Base-by-base conservation (phyloP, 108 stramenopile genomes). In the Aureococcus anophagefferens region DNA sequence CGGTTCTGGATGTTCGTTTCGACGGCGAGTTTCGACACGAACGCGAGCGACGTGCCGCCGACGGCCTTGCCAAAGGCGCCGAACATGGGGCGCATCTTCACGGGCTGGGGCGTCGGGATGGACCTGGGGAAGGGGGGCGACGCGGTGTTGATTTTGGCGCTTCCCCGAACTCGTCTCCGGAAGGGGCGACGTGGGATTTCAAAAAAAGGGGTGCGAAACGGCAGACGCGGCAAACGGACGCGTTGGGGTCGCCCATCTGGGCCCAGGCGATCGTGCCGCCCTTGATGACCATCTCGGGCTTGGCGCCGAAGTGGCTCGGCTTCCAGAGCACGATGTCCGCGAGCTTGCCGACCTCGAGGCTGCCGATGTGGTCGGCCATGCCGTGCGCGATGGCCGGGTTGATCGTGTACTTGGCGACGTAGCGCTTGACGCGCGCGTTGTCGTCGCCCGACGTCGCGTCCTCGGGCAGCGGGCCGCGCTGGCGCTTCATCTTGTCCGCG, bases 211-310 rank as follows among this genome's bases (percentile, higher is more conserved):
- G n/a, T n/a, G n/a, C n/a, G n/a, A n/a, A n/a, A n/a, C n/a, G n/a
- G n/a, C n/a, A n/a, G n/a, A n/a, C n/a, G n/a, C n/a, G n/a, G n/a
- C n/a, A n/a, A n/a, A n/a, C n/a, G n/a, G n/a, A 83, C 32, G 94
- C 97, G 71, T 98, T 98, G 66, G 97, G 93, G 80, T 98, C 97
- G 25, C 97, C 97, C 97, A 98, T 98, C 81, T 96, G 94, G 0
- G 90, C 88, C 85, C 89, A 96, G 15, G 94, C 91, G 67, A 94
- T 93, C 21, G 80, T 79, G 18, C 97, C 97, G 14, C 94, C 97
- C 83, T 98, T 98, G 74, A 98, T 77, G 67, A 96, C 85, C 87
- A 96, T 91, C 83, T 98, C 94, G 0, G 97, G 95, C 66, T 96
- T 96, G 70, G 94, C 90, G 63, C 97, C 97, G 82, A 96, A 98